Base-by-base conservation (phyloP, 345 rosid genomes). In the Trapa bicornis region DNA sequence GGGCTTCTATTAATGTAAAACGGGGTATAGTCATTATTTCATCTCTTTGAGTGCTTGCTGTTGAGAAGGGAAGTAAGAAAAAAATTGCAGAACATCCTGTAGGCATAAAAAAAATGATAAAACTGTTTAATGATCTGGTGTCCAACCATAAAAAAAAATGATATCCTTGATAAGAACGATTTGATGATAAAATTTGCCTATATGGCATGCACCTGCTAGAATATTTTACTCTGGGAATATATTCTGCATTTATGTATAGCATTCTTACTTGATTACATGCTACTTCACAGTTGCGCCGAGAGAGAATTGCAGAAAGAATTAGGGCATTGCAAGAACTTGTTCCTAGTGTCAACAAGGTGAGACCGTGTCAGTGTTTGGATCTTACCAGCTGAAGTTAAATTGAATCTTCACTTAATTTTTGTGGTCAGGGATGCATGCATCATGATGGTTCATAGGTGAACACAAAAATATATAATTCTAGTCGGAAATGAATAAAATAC, bases 261-360 rank as follows among this genome's bases (percentile, higher is more conserved):
- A 14, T 22, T 45, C 43, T 47, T 3, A 36, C 35, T n/a, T 7
- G 58, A 17, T 67, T 66, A 43, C 72, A 53, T 57, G 69, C 68
- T 72, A 74, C 68, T 77, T 13, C 67, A 67, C 91, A 91, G 98
- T 80, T 91, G 85, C 93, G 98, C 68, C 79, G 99, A 67, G 99
- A 95, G 79, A 85, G 93, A 78, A 95, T 95, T 74, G 99, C 99
- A 1, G 99, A 95, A 79, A 80, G 99, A 77, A 95, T 95, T 72
- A 84, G 99, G 80, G 97, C 92, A 37, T 53, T 95, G 83, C 99
- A 95, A 75, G 99, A 91, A 71, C 86, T 95, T 74, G 99, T 95
- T 74, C 99, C 99, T 56, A 87, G 92, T 76, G 98, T 95, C 68
- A 95, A 89, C 79, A 95, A 95, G 97, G 99, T 89, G 32, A 76